Evolutionary conservation across 768 basidiomycete species (phyloP).

Genomic region (Lepiota subincarnata): DNA sequence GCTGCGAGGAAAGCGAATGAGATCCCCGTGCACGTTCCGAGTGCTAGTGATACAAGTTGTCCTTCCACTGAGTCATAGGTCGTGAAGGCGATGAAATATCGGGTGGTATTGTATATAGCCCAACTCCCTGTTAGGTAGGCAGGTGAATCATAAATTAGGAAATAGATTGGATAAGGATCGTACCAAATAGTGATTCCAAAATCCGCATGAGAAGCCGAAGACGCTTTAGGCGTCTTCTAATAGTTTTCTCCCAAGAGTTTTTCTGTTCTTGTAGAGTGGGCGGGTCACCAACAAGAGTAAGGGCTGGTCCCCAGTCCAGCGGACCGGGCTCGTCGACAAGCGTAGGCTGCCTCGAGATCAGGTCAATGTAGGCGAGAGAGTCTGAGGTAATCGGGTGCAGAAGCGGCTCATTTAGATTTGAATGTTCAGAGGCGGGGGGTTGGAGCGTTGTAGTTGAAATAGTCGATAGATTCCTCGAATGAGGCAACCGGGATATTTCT

Average conservation of each 20-base stretch:
- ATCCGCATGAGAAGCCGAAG: constrained; percentile 24
- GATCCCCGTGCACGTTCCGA: constrained; percentile 44
- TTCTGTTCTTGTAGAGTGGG: constrained; percentile 25
- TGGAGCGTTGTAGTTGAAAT: constrained; percentile 34
- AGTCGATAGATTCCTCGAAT: constrained; percentile 38
- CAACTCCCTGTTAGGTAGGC: constrained; percentile 41
- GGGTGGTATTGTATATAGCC: constrained; percentile 57
- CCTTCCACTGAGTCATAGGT: constrained; percentile 36
- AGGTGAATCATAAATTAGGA: constrained; percentile 2
- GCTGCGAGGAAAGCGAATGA: constrained; percentile 36
- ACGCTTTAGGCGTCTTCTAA: constrained; percentile 25
- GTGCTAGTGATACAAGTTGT: constrained; percentile 39
- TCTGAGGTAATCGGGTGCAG: constrained; percentile 28
- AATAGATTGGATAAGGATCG: constrained; percentile 15
- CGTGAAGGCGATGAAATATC: constrained; percentile 61
- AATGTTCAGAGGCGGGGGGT: constrained; percentile 33
- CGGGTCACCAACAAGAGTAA: constrained; percentile 23
- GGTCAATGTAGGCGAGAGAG: constrained; percentile 27
- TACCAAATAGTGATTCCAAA: constrained; percentile 36
- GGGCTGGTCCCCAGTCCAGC: constrained; percentile 25
- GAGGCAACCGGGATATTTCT: constrained; percentile 29
- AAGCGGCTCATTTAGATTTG: constrained; percentile 41
- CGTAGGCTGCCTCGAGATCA: constrained; percentile 28
- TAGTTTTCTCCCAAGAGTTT: constrained; percentile 19
- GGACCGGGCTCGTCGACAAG: constrained; percentile 20